phyloP scores from a whole-genome alignment of 768 basidiomycete genomes.

The Russula dissimulans region DNA sequence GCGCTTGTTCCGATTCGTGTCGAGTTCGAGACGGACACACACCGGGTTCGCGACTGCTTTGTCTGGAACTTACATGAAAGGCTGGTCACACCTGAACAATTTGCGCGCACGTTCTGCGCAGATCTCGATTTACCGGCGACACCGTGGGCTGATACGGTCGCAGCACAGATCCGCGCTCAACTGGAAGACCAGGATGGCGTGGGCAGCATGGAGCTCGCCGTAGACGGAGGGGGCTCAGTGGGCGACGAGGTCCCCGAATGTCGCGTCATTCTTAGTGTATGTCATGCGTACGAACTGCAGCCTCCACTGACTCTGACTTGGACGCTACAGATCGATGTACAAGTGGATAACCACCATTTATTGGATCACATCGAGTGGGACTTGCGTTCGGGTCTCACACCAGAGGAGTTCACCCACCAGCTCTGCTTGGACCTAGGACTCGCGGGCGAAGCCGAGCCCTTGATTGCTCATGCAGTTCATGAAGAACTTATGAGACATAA shows the following conservation, averaged over 20 bases:
- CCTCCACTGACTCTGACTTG: conserved; percentile 11
- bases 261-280: conserved; percentile 70
- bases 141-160: conserved; percentile 68
- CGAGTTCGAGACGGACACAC: conserved; percentile 88
- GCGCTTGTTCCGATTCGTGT: conserved; percentile 86
- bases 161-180: conserved; percentile 83
- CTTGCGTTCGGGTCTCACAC: conserved; percentile 84
- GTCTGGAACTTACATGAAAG: conserved; percentile 91
- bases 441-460: conserved; percentile 76
- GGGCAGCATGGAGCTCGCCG: conserved; percentile 64
- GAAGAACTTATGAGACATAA: conserved; percentile 95
- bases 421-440: conserved; percentile 85
- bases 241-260: conserved; percentile 57
- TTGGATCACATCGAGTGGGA: conserved; percentile 99
- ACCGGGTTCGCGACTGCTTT: conserved; percentile 89
- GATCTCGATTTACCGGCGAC: conserved; percentile 71
- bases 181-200: conserved; percentile 83
- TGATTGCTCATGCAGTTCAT: conserved; percentile 88
- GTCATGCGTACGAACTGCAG: conserved; percentile 23
- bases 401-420: conserved; percentile 70
- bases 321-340: conserved; percentile 84
- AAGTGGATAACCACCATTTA: conserved; percentile 85
- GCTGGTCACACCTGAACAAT: conserved; percentile 76
- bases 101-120: conserved; percentile 78
- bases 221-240: conserved; percentile 44